Evolutionary conservation across 345 rosid genomes (phyloP).

Genomic region (Citrus reticulata): DNA sequence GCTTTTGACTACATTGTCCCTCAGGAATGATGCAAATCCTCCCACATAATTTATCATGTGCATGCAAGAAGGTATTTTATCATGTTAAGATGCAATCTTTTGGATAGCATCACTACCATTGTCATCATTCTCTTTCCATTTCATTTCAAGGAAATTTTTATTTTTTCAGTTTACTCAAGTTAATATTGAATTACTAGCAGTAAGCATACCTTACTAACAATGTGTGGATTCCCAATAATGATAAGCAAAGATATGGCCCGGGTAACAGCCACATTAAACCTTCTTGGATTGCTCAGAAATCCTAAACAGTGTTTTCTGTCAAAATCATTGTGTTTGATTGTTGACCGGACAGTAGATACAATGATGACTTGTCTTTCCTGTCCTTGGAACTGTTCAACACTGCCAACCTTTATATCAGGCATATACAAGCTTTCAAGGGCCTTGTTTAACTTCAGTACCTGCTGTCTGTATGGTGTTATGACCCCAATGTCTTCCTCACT

Average conservation of each 20-base stretch:
- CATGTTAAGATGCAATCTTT: background rate
- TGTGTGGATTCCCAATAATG: conserved; percentile 82
- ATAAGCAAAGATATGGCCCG: conserved; percentile 76
- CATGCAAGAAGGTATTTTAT: background rate
- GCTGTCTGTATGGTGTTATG: conserved; percentile 91
- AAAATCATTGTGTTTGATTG: conserved; percentile 71
- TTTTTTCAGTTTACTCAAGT: background rate
- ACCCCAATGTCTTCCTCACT: conserved; percentile 69
- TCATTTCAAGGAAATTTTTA: background rate
- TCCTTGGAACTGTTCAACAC: conserved; percentile 97
- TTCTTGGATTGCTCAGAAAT: conserved; percentile 77
- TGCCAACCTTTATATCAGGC: conserved; percentile 76
- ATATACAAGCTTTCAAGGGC: conserved; percentile 61
- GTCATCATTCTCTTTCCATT: background rate
- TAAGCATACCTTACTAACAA: conserved; percentile 59
- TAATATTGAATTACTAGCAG: background rate
- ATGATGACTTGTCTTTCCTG: conserved; percentile 81
- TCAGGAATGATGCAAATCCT: background rate
- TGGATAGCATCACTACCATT: background rate
- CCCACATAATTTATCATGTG: background rate
- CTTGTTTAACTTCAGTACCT: conserved; percentile 70
- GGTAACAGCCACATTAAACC: conserved; percentile 88
- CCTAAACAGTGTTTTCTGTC: conserved; percentile 69
- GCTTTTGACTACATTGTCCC: background rate
- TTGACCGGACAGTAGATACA: conserved; percentile 85